Base-by-base conservation (phyloP, 225 moss, liverwort and hornwort species). In the Climacium dendroides region DNA sequence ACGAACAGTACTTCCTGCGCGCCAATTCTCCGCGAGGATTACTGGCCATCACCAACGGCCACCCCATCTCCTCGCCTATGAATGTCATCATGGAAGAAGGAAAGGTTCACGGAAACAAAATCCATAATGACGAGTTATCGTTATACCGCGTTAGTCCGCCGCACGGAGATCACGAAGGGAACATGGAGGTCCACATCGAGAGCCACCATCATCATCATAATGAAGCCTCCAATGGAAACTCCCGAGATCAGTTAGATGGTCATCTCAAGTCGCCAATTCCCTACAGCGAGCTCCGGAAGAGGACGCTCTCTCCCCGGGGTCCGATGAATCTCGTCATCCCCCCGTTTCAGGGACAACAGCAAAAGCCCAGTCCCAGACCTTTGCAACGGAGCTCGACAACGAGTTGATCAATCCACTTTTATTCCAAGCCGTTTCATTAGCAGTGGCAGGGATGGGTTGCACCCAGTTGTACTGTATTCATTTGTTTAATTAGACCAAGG, bases 61-160 rank as follows among this genome's bases (percentile, higher is more conserved):
- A 53, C 25, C 35, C 45, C 15, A 32, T 20, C 0, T 79, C 91
- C 47, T 74, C 89, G 16, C 89, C 91, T 1, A 75, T 84, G 89
- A 75, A 89, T 32, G 3, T 54, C 37, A 61, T 87, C 80, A 89
- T 89, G 91, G 86, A 91, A 74, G 91, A 91, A 91, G 91, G 91
- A 2, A 81, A 83, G 32, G 45, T 10, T 1, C 9, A 5, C 15
- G 60, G 83, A 78, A 78, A 62, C 63, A 81, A 62, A 34, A 47
- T 81, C 17, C 43, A 18, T 13, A 74, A 53, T 1, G 59, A 79
- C 6, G 28, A 79, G 28, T 1, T 25, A 2, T 32, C 83, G 1
- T 3, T 37, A 1, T 65, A 78, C 23, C 50, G 59, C n/a, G 74
- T 72, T 58, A 85, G 58, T 57, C 50, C 78, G 5, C 82, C 61